Evolutionary conservation across 1,284 basidiomycete species (phyloP), one percentile per base, ranked within the genome.

Genomic region (Schizophyllum amplum): DNA sequence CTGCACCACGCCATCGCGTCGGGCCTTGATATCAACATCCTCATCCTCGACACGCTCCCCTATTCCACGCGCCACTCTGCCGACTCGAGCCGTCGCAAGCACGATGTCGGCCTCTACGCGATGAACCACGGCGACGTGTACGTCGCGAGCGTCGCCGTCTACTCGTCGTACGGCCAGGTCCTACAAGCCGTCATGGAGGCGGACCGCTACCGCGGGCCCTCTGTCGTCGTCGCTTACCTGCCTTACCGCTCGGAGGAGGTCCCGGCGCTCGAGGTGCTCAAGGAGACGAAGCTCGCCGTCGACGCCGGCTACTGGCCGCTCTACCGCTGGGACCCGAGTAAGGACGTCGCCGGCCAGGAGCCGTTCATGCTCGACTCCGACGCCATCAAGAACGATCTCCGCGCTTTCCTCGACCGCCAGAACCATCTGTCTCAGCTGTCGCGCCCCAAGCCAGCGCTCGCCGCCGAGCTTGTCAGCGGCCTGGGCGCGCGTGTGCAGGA

Each of bases 91-190:
- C 81, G 87, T 56, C 80, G 92, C 59, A 96, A 95, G 74, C 94
- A 94, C 67, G 94, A 98, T 71, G 87, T 94, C 51, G 94, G 93
- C 1, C 76, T 98, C 52, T 99, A 99, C 69, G 97, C 96, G 13
- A 96, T 99, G 92, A 98, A 97, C 75, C 92, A 98, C 70, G 96
- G 96, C 17, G 90, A 94, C 67, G 92, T 94, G 58, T 99, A 94
- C 69, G 96, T 98, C 57, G 94, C 94, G 9, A 94, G 91, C 66
- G 85, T 97, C 47, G 97, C 97, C 5, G 87, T 98, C 57, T 98
- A 96, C 72, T 90, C 94, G 48, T 95, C 95, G 54, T 99, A 98
- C 70, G 83, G 90, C 1, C 95, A 98, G 68, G 94, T 98, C 27
- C 81, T 99, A 50, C 95, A 98, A 69, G 85, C 94, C 4, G 71